These are phyloP conservation scores for Rhizopogon rudus DNA, from an alignment of 768 basidiomycete genomes.

Conservation along the genomic window DNA sequence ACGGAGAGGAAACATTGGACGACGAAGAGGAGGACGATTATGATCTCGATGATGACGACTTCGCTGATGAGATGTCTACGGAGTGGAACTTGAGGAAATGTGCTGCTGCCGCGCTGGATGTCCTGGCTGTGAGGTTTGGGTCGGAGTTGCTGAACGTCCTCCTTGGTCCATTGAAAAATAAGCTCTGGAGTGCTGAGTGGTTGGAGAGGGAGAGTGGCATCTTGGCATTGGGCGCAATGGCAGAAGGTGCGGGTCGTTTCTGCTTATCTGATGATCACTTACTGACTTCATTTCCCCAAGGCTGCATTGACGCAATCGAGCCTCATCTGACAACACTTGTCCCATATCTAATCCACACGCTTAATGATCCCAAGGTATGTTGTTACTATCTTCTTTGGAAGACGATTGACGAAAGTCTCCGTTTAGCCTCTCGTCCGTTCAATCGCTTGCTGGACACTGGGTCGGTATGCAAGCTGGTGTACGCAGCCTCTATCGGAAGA, in stretches of 20 bases:
- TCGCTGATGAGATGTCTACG: constrained; percentile 94
- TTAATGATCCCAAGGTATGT: constrained; percentile 87
- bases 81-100: constrained; percentile 99
- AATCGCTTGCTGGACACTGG: constrained; percentile 99
- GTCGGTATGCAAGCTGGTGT: constrained; percentile 97
- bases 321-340: constrained; percentile 92
- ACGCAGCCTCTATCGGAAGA: constrained; percentile 81
- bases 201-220: constrained; percentile 93
- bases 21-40: constrained; percentile 88
- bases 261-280: neutral
- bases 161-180: constrained; percentile 85
- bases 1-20: constrained; percentile 78
- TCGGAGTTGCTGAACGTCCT: constrained; percentile 87
- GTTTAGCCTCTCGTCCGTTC: constrained; percentile 90
- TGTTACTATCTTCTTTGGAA: constrained; percentile 3
- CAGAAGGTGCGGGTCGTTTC: constrained; percentile 65
- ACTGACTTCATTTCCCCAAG: constrained; percentile 35
- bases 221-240: constrained; percentile 94
- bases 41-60: constrained; percentile 75
- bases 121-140: constrained; percentile 90
- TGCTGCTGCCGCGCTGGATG: constrained; percentile 95
- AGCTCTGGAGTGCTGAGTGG: constrained; percentile 93
- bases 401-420: constrained; percentile 4
- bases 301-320: constrained; percentile 94
- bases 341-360: constrained; percentile 85